A percentile compares a stretch with the other conserved stretches of the same genome.
These are phyloP conservation scores for Fusarium tupiense DNA, from an alignment of 2,329 filamentous ascomycete species.

Conservation along the genomic window DNA sequence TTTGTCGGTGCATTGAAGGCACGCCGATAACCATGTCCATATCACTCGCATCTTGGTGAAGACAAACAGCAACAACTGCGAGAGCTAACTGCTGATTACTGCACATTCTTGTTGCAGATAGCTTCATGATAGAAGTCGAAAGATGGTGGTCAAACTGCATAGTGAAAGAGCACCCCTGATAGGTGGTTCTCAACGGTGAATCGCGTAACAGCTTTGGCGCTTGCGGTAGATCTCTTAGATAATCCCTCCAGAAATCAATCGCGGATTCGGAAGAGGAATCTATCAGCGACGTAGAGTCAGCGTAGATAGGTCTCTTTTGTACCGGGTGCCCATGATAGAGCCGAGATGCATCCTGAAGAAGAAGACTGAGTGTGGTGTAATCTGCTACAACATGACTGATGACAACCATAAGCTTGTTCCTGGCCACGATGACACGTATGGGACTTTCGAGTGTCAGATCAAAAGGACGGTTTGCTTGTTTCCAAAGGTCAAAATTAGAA, in stretches of 20 bases:
- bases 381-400: neutral
- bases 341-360: neutral
- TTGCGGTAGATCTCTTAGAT: neutral
- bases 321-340: neutral
- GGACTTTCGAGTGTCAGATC: neutral
- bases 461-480: neutral
- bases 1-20: neutral
- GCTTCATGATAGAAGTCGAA: neutral
- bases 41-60: neutral
- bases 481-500: neutral
- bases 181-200: neutral
- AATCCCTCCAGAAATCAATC: neutral
- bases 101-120: neutral
- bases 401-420: neutral
- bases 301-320: neutral
- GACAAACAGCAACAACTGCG: neutral
- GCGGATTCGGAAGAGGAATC: neutral
- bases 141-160: neutral
- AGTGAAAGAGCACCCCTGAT: neutral
- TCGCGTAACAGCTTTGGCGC: neutral
- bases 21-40: neutral
- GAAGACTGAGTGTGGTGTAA: neutral
- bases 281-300: neutral
- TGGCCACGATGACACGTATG: neutral
- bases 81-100: neutral